Evolutionary conservation across 768 basidiomycete species (phyloP).

Genomic region (Pleurotus citrinopileatus): DNA sequence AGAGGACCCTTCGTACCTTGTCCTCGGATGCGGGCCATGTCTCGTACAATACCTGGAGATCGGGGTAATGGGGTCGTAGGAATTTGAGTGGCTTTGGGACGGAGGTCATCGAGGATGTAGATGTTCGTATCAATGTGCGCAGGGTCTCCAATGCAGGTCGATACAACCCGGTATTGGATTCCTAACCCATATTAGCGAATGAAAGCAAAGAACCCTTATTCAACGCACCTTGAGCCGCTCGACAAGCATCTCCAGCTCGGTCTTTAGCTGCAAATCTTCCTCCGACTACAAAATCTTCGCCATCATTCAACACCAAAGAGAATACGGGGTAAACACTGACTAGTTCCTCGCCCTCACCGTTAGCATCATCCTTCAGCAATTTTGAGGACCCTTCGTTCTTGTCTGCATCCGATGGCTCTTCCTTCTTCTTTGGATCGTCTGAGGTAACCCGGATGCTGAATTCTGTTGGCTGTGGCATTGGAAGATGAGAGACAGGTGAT

Average conservation of each 20-base stretch:
- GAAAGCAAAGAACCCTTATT: neutral
- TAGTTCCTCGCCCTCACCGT: constrained; percentile 73
- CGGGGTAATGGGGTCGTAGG: constrained; percentile 90
- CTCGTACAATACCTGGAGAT: constrained; percentile 80
- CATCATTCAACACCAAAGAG: neutral
- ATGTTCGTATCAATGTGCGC: constrained; percentile 90
- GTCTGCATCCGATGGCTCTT: constrained; percentile 42
- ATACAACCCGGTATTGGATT: constrained; percentile 83
- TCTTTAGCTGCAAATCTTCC: constrained; percentile 90
- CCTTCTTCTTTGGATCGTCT: constrained; percentile 75
- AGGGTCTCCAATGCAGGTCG: constrained; percentile 91
- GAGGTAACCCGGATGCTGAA: constrained; percentile 63
- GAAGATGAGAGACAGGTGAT: constrained; percentile 15
- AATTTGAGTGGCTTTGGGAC: constrained; percentile 99
- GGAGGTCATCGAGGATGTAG: constrained; percentile 98
- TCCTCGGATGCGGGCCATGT: constrained; percentile 76
- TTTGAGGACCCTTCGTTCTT: constrained; percentile 59
- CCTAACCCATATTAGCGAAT: constrained; percentile 45
- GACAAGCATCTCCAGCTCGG: constrained; percentile 94
- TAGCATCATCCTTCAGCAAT: constrained; percentile 46
- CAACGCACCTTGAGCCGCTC: constrained; percentile 84
- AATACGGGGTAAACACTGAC: constrained; percentile 44
- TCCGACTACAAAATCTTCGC: constrained; percentile 63
- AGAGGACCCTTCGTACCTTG: constrained; percentile 56
- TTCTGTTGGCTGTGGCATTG: constrained; percentile 60